A percentile compares a stretch with the other conserved stretches of the same genome.
Evolutionary conservation across 495 filamentous ascomycete species (phyloP).

Genomic region (Evernia prunastri): DNA sequence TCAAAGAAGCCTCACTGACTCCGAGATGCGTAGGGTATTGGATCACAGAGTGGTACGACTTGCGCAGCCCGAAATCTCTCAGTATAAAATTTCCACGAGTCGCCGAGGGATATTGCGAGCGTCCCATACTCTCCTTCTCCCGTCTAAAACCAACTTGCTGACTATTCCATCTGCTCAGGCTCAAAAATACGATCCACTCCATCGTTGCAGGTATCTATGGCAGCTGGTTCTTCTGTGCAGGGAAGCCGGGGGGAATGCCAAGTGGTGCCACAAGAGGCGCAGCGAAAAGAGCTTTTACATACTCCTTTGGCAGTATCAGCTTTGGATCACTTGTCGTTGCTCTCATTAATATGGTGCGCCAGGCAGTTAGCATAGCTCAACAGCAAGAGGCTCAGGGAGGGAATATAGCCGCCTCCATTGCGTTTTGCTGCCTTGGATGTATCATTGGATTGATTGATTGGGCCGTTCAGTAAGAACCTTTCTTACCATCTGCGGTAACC

Average conservation of each 20-base stretch:
- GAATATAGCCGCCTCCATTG: constrained; percentile 58
- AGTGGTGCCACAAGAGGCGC: constrained; percentile 66
- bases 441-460: constrained; percentile 75
- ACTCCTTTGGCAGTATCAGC: constrained; percentile 85
- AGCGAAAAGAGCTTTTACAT: constrained; percentile 56
- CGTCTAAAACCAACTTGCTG: background rate
- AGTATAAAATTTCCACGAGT: background rate
- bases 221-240: constrained; percentile 79
- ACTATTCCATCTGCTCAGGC: background rate
- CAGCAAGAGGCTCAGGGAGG: constrained; percentile 57
- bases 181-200: constrained; percentile 88
- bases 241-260: constrained; percentile 58
- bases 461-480: constrained; percentile 65
- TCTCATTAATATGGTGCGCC: constrained; percentile 76
- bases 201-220: constrained; percentile 85
- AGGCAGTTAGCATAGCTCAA: constrained; percentile 67
- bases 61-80: background rate
- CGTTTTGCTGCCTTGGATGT: constrained; percentile 67
- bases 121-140: background rate
- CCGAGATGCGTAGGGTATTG: constrained; percentile 54
- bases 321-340: constrained; percentile 80
- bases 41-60: constrained; percentile 65
- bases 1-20: background rate
- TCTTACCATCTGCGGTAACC: background rate
- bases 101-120: background rate